These are phyloP conservation scores for Solanum stenotomum DNA, from an alignment of 257 asterid species.

Conservation along the genomic window DNA sequence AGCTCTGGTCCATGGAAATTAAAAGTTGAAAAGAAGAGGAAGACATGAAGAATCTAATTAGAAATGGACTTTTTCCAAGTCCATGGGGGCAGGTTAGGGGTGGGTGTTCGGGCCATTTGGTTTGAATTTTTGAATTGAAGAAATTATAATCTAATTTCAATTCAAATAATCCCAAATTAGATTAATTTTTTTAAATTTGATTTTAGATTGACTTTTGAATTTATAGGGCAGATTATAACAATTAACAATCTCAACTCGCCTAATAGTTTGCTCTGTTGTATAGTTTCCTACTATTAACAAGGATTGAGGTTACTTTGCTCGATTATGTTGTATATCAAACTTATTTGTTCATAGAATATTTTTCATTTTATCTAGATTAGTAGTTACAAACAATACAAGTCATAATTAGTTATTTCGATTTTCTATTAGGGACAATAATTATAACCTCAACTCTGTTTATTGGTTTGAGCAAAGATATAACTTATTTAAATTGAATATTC, in stretches of 20 bases:
- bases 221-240: not conserved
- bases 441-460: not conserved
- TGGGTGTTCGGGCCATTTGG: not conserved
- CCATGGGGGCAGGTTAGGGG: not conserved
- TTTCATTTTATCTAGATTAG: not conserved
- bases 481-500: not conserved
- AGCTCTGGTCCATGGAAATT: not conserved
- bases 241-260: not conserved
- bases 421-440: not conserved
- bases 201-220: not conserved
- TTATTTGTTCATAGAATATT: not conserved
- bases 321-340: not conserved
- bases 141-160: not conserved
- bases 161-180: not conserved
- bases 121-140: not conserved
- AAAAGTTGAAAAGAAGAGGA: conserved; percentile 11
- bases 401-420: not conserved
- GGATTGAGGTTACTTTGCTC: not conserved
- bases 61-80: conserved; percentile 12
- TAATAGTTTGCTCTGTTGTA: not conserved
- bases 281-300: not conserved
- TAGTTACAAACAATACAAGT: not conserved
- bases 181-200: not conserved
- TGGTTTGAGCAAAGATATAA: not conserved
- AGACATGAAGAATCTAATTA: conserved; percentile 35